A percentile compares a stretch with the other conserved stretches of the same genome.
Conservation (phyloP, 2,329 filamentous ascomycete genomes). For the Epichloe sibirici region DNA sequence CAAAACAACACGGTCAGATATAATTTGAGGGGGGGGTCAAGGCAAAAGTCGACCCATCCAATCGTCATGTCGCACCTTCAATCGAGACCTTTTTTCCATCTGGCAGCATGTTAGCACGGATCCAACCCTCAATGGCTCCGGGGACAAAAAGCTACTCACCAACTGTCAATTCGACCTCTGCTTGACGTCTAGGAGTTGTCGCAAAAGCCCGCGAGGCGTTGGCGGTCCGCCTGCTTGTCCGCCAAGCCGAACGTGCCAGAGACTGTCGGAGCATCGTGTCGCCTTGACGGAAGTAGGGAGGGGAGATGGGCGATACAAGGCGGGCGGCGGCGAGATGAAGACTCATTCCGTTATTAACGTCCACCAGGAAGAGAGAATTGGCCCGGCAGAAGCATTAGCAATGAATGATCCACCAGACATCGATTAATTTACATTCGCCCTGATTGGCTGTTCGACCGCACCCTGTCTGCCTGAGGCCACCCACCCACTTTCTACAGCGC, state of each 20-base stretch:
- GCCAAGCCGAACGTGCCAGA: constrained; percentile 56
- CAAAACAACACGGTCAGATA: constrained; percentile 26
- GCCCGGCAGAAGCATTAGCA: constrained; percentile 25
- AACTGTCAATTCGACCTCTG: constrained; percentile 94
- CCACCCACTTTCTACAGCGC: not conserved
- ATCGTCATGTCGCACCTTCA: constrained; percentile 55
- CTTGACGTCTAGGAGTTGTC: constrained; percentile 63
- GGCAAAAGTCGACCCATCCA: constrained; percentile 5
- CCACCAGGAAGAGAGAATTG: constrained; percentile 22
- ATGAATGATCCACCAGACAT: constrained; percentile 12
- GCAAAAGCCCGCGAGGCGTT: constrained; percentile 67
- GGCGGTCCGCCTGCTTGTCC: constrained; percentile 46
- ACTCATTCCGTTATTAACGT: constrained; percentile 30
- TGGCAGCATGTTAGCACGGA: constrained; percentile 28
- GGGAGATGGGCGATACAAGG: constrained; percentile 22
- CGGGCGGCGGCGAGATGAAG: constrained; percentile 22
- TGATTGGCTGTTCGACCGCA: constrained; percentile 25
- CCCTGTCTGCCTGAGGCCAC: constrained; percentile 5
- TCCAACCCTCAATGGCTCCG: constrained; percentile 18
- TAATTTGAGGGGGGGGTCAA: not conserved
- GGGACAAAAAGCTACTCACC: constrained; percentile 37
- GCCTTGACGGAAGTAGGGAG: constrained; percentile 39
- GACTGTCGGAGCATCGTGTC: constrained; percentile 57
- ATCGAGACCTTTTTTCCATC: constrained; percentile 98
- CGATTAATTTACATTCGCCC: constrained; percentile 31